Percentiles rank a stretch among this genome's conserved stretches.
These are phyloP conservation scores for Scedosporium boydii DNA, from an alignment of 2,329 filamentous ascomycete genomes.

Conservation along the genomic window DNA sequence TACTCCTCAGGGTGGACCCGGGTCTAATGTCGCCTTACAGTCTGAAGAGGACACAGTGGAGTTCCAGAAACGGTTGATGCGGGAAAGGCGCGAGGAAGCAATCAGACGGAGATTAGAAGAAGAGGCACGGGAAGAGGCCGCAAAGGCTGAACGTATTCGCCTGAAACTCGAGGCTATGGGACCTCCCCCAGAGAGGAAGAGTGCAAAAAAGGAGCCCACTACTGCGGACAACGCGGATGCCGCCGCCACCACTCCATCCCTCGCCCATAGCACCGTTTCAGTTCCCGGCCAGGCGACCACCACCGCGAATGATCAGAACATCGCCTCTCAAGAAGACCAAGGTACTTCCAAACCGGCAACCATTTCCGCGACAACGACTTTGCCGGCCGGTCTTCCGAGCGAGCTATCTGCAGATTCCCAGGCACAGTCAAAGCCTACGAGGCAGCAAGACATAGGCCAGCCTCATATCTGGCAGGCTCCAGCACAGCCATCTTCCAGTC, in stretches of 20 bases:
- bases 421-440: not conserved
- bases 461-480: constrained; percentile 8
- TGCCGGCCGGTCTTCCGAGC: not conserved
- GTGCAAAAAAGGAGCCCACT: constrained; percentile 40
- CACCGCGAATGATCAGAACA: constrained; percentile 19
- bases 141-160: constrained; percentile 58
- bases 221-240: constrained; percentile 27
- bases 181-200: constrained; percentile 51
- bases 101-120: constrained; percentile 60
- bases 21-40: not conserved
- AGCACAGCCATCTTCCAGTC: not conserved
- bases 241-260: not conserved
- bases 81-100: constrained; percentile 58
- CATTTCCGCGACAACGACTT: not conserved
- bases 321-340: constrained; percentile 15
- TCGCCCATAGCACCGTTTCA: not conserved
- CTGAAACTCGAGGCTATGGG: constrained; percentile 64
- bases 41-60: constrained; percentile 44
- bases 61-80: constrained; percentile 64
- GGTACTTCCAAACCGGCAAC: not conserved
- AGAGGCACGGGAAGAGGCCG: constrained; percentile 64
- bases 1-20: constrained; percentile 16
- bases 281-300: constrained; percentile 10
- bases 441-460: not conserved
- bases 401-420: not conserved